A percentile compares a stretch with the other conserved stretches of the same genome.
Evolutionary conservation across 371 early-diverging fungal genomes (phyloP).

Genomic region (Zancudomyces culisetae): DNA sequence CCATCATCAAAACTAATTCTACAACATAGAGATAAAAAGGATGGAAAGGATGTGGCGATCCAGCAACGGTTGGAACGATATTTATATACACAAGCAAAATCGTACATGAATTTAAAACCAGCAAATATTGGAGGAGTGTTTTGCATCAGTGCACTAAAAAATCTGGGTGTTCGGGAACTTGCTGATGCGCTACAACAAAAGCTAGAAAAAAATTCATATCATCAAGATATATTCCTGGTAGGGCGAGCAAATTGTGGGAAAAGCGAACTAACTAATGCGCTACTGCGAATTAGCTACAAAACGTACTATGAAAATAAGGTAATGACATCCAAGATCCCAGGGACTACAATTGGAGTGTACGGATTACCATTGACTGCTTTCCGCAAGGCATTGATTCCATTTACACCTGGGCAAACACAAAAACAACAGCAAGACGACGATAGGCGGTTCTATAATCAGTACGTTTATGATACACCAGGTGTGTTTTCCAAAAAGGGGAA

Average conservation of each 20-base stretch:
- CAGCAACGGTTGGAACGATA: conserved; percentile 35
- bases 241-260: conserved; percentile 57
- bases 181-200: conserved; percentile 26
- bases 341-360: conserved; percentile 46
- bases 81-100: conserved; percentile 28
- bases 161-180: conserved; percentile 32
- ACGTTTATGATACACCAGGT: conserved; percentile 50
- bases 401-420: conserved; percentile 3
- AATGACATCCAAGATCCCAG: conserved; percentile 39
- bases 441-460: conserved; percentile 18
- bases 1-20: too few relatives aligned
- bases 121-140: conserved; percentile 24
- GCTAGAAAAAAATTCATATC: too few relatives aligned
- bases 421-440: conserved; percentile 1
- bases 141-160: conserved; percentile 43
- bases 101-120: conserved; percentile 17
- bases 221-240: conserved; percentile 39
- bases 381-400: conserved; percentile 24
- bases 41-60: conserved; percentile 25
- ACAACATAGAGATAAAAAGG: too few relatives aligned
- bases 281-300: conserved; percentile 26
- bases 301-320: conserved; percentile 25
- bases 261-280: conserved; percentile 40
- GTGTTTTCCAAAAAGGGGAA: conserved; percentile 37
- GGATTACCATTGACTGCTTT: conserved; percentile 36